Base-by-base conservation (phyloP, 2,329 filamentous ascomycete species). In the Alternaria sp. region DNA sequence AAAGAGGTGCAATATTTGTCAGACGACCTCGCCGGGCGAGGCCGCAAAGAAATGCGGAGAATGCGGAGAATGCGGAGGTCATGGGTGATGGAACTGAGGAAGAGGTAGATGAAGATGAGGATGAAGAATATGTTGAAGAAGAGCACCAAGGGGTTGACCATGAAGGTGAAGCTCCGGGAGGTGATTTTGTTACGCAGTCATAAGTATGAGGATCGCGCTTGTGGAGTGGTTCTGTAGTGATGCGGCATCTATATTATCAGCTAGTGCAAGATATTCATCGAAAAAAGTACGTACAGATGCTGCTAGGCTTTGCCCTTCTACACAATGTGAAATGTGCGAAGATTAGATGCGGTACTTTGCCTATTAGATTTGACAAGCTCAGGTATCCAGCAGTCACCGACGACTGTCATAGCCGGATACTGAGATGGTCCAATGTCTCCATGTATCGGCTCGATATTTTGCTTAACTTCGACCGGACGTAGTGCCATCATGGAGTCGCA, bases 401-500 rank as follows among this genome's bases (percentile, higher is more conserved):
- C 44, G 19, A 46, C 21, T 13, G 11, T 46, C 44, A 25, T 46
- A 46, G 12, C 21, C 12, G 19, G 19, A 23, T 46, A 1, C 12
- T 15, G 19, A 25, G 21, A 10, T 21, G 13, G 0, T 2, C 13
- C 19, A 0, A 23, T 21, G 12, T 21, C 5, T 0, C 12, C 12
- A 2, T 5, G 0, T 4, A 23, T 6, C 11, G 0, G 21, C 19
- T 25, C 4, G 21, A 23, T 1, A n/a, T 46, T 2, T 1, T 46
- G 0, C 0, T 23, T 12, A 15, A 0, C 3, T 0, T 40, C 1
- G n/a, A 40, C 2, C 0, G 36, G 36, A 17, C 36, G 36, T 11
- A 40, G n/a, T 17, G 36, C 36, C 36, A 40, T 40, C 36, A 40
- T 17, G 36, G 36, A 40, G 36, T 40, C 36, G n/a, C 36, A 40